These are phyloP conservation scores for Saccharomyces jurei DNA, from an alignment of 805 yeast genomes.

Conservation along the genomic window DNA sequence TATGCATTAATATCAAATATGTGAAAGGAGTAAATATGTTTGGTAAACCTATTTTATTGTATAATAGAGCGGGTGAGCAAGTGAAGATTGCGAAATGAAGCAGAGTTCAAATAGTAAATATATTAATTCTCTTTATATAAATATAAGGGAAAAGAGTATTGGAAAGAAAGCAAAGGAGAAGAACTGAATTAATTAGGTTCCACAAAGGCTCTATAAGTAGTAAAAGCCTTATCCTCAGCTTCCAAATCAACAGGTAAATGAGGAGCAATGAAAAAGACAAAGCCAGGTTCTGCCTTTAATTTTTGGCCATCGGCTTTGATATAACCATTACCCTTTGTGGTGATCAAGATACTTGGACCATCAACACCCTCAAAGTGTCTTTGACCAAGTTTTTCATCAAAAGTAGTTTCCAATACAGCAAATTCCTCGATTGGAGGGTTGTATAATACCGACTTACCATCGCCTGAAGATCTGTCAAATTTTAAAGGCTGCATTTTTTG, in stretches of 20 bases:
- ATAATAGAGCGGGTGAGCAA: neutral
- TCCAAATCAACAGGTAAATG: conserved; percentile 53
- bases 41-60: neutral
- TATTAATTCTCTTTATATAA: neutral
- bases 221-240: conserved; percentile 47
- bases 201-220: conserved; percentile 84
- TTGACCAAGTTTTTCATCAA: conserved; percentile 37
- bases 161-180: neutral
- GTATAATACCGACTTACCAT: conserved; percentile 58
- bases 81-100: neutral
- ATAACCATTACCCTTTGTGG: conserved; percentile 73
- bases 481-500: conserved; percentile 74
- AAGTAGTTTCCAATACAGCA: conserved; percentile 78
- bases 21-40: neutral
- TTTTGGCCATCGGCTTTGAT: conserved; percentile 37
- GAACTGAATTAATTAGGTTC: conserved; percentile 41
- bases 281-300: conserved; percentile 57
- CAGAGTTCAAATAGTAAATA: neutral
- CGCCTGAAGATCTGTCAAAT: conserved; percentile 50
- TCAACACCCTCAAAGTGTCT: conserved; percentile 54
- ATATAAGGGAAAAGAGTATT: neutral
- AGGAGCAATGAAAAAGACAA: conserved; percentile 80
- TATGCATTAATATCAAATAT: neutral
- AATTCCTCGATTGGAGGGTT: conserved; percentile 98
- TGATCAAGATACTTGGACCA: conserved; percentile 85